phyloP scores from a whole-genome alignment of 345 rosid species.

The Raphanus sativus region DNA sequence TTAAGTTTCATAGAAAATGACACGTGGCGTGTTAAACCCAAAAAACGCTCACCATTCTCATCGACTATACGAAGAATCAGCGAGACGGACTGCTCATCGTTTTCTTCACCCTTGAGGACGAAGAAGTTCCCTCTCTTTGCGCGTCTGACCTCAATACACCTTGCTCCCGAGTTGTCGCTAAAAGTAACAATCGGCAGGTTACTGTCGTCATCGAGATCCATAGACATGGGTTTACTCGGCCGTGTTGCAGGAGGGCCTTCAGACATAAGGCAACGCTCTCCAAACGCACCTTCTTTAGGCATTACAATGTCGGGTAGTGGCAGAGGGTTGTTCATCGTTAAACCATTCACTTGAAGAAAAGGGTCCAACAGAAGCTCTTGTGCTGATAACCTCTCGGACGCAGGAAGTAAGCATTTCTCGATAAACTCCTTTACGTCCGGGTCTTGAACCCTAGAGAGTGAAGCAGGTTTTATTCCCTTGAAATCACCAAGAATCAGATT shows the following conservation, averaged over 20 bases:
- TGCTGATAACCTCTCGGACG: slow-evolving; percentile 75
- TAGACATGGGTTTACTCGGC: slow-evolving; percentile 43
- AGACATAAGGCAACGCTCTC: slow-evolving; percentile 78
- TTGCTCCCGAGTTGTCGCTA: slow-evolving; percentile 45
- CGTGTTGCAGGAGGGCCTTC: slow-evolving; percentile 57
- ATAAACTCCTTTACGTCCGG: slow-evolving; percentile 69
- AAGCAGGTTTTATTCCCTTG: slow-evolving; percentile 90
- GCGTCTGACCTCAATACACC: slow-evolving; percentile 60
- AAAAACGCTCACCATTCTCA: slow-evolving; percentile 51
- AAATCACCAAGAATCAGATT: slow-evolving; percentile 14
- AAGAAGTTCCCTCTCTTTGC: slow-evolving; percentile 61
- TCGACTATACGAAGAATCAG: slow-evolving; percentile 75
- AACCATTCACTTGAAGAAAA: slow-evolving; percentile 63
- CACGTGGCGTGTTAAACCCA: neutral
- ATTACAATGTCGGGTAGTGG: slow-evolving; percentile 64
- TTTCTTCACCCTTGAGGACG: slow-evolving; percentile 65
- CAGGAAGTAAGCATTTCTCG: slow-evolving; percentile 88
- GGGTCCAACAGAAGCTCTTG: slow-evolving; percentile 73
- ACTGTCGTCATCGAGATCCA: slow-evolving; percentile 57
- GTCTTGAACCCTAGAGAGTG: slow-evolving; percentile 69
- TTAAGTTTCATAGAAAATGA: neutral
- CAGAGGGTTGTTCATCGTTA: slow-evolving; percentile 48
- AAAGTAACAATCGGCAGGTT: slow-evolving; percentile 59
- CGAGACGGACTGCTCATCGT: slow-evolving; percentile 70
- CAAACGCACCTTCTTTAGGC: slow-evolving; percentile 71